These are phyloP conservation scores for Emericellopsis cladophorae DNA, from an alignment of 2,329 filamentous ascomycete species.

Conservation along the genomic window DNA sequence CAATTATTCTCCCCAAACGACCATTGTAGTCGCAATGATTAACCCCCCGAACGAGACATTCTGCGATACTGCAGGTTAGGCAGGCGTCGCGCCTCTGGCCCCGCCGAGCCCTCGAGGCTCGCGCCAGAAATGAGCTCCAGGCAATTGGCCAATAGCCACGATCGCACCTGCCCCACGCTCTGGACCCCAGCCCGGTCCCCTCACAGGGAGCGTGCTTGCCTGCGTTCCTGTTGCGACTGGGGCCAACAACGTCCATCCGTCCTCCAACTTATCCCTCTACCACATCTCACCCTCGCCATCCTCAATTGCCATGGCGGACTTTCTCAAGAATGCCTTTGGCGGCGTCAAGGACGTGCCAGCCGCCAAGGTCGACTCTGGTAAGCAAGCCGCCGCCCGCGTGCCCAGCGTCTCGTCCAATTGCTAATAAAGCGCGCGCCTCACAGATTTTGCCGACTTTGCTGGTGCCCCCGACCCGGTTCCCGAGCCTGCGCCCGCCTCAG, in stretches of 20 bases:
- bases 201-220: too few species aligned
- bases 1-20: too few species aligned
- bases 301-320: conserved; percentile 33
- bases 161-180: too few species aligned
- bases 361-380: conserved; percentile 51
- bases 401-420: neutral
- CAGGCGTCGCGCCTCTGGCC: too few species aligned
- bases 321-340: conserved; percentile 58
- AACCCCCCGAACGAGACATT: too few species aligned
- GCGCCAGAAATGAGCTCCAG: too few species aligned
- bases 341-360: conserved; percentile 44
- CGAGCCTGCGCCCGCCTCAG: conserved; percentile 31
- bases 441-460: conserved; percentile 93
- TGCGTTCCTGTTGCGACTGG: neutral
- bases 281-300: conserved; percentile 2
- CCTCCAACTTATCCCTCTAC: neutral
- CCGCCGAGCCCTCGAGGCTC: too few species aligned
- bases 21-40: too few species aligned
- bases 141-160: too few species aligned
- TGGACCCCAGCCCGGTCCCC: too few species aligned
- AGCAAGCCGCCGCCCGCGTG: conserved; percentile 14
- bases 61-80: too few species aligned
- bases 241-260: neutral
- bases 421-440: neutral
- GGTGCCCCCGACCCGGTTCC: conserved; percentile 57